Evolutionary conservation across 179 eudicot species (phyloP).

Genomic region (Beta macrorhiza): DNA sequence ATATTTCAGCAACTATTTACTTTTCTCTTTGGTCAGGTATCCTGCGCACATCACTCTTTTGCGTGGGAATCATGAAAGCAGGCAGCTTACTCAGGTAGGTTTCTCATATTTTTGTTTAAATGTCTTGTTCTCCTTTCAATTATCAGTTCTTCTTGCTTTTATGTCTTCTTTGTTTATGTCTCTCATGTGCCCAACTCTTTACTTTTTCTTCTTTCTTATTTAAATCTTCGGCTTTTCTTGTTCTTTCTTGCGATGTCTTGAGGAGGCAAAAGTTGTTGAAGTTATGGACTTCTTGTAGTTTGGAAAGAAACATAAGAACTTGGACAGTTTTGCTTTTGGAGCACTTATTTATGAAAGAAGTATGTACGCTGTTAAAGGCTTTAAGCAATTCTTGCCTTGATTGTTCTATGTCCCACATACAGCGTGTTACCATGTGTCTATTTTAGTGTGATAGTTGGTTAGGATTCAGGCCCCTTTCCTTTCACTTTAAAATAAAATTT

Average conservation of each 20-base stretch:
- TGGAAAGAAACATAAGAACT: neutral
- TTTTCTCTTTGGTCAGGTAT: conserved; percentile 53
- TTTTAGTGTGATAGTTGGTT: neutral
- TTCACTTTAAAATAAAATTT: neutral
- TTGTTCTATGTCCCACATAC: too few species aligned
- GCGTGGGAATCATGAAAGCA: conserved; percentile 98
- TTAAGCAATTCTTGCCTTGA: neutral
- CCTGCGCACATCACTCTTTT: conserved; percentile 94
- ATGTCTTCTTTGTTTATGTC: neutral
- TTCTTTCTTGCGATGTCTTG: neutral
- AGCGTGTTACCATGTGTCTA: too few species aligned
- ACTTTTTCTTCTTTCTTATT: neutral
- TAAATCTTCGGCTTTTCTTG: neutral
- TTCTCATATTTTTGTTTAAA: neutral
- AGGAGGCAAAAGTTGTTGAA: neutral
- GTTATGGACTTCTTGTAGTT: neutral
- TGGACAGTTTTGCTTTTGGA: neutral
- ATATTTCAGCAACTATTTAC: conserved; percentile 8
- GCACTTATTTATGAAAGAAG: neutral
- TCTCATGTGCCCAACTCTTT: neutral
- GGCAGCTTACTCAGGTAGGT: conserved; percentile 90
- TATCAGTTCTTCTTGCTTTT: neutral
- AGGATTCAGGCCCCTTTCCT: neutral
- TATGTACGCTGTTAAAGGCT: neutral
- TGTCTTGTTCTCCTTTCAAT: neutral